Evolutionary conservation across 768 basidiomycete genomes (phyloP).

Genomic region (Hypholoma sublateritium): DNA sequence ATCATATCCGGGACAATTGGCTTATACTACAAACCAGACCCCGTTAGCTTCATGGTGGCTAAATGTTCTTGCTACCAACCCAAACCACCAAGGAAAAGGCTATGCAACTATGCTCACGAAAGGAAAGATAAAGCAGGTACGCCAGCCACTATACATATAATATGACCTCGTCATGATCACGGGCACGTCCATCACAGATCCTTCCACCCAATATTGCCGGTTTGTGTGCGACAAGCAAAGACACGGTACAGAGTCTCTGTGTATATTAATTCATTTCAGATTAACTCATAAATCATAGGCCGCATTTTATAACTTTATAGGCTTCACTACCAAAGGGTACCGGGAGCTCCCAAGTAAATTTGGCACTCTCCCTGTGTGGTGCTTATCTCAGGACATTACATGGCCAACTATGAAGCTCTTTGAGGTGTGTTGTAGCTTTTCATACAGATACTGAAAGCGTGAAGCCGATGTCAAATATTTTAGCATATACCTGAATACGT

Average conservation of each 20-base stretch:
- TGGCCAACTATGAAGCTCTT: background rate
- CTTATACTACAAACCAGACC: background rate
- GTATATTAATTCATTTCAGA: too few species aligned
- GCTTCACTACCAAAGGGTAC: background rate
- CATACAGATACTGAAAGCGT: too few species aligned
- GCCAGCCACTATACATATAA: background rate
- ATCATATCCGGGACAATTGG: background rate
- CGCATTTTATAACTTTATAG: background rate
- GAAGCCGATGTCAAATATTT: too few species aligned
- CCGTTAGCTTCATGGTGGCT: conserved; percentile 1
- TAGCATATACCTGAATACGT: too few species aligned
- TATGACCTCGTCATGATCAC: background rate
- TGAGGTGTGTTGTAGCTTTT: too few species aligned
- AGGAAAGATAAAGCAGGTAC: background rate
- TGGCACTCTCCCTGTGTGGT: background rate
- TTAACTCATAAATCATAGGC: background rate
- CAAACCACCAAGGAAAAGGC: conserved; percentile 1
- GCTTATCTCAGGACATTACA: background rate
- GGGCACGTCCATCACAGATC: background rate
- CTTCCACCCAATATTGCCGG: background rate
- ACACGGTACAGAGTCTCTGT: too few species aligned
- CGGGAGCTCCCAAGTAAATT: background rate
- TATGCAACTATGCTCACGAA: background rate
- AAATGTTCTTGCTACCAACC: conserved; percentile 2
- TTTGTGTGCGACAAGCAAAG: conserved; percentile 1